phyloP scores from a whole-genome alignment of 352 stramenopile genomes.

The Albugo candida region DNA sequence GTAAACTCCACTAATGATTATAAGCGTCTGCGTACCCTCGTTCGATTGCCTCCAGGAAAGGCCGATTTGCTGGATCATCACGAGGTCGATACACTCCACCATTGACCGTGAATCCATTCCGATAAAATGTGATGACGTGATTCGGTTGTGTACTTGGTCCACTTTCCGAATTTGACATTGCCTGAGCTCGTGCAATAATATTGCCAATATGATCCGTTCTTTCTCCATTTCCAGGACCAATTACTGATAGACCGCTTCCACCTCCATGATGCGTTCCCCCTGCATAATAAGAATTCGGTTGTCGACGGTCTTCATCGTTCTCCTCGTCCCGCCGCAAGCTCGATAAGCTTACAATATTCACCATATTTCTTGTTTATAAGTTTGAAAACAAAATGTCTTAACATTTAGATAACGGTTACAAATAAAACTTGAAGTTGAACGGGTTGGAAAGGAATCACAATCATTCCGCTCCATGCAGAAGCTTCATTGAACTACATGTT shows the following conservation, averaged over 20 bases:
- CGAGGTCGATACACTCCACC: conserved; percentile 53
- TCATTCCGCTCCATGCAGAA: too few relatives aligned
- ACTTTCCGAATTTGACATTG: conserved; percentile 22
- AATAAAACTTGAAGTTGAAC: too few relatives aligned
- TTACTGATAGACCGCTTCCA: conserved; percentile 55
- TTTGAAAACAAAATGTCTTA: too few relatives aligned
- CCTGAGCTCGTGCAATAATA: conserved; percentile 65
- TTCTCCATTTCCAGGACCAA: conserved; percentile 22
- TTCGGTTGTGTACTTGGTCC: conserved; percentile 13
- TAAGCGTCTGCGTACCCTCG: conserved; percentile 14
- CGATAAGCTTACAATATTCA: conserved; percentile 67
- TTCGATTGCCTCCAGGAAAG: conserved; percentile 70
- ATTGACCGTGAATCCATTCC: conserved; percentile 70
- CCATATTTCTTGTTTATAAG: conserved; percentile 16
- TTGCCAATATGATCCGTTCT: conserved; percentile 38
- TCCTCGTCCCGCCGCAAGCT: conserved; percentile 23
- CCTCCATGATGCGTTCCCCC: conserved; percentile 42
- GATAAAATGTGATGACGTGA: conserved; percentile 73
- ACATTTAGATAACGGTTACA: too few relatives aligned
- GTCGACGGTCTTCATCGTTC: conserved; percentile 11
- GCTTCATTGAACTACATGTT: too few relatives aligned
- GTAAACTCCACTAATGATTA: neutral
- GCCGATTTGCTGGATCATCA: conserved; percentile 41
- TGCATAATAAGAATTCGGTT: conserved; percentile 51
- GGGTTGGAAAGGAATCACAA: too few relatives aligned